Evolutionary conservation across 2,329 filamentous ascomycete genomes (phyloP), one percentile per base, ranked within the genome.

Genomic region (Neofusicoccum cordaticola): DNA sequence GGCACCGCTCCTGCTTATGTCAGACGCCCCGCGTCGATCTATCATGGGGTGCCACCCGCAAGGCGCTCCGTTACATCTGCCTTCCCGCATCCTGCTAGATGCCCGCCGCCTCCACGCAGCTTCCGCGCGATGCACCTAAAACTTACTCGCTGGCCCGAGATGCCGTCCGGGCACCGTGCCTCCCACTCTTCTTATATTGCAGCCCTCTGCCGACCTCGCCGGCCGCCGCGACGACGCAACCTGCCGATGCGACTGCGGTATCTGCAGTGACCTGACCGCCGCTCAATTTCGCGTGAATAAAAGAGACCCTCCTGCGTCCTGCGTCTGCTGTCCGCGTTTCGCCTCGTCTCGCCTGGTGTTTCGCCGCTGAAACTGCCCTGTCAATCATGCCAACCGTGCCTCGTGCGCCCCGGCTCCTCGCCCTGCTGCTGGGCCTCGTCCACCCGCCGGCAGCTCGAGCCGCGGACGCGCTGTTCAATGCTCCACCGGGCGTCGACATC

Each of bases 401-500:
- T 11, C 44, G 5, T 31, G 7, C 17, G 7, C 7, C 17, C 12
- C 12, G 8, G n/a, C 12, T 27, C 45, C 17, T 27, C 12, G 19
- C 19, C 45, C 9, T 50, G 12, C 47, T 50, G 8, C 47, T 50
- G 12, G 22, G 47, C 12, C 12, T 50, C 22, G 9, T 34, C 11
- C 47, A 50, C 17, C 17, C 19, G 27, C 45, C 7, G 9, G 19
- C 45, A 48, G 11, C 19, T 27, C 9, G 17, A 27, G 45, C 57
- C 35, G 47, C 60, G 3, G 45, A 63, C 31, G 60, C 60, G 12
- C 47, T 51, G 12, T 75, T 79, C 66, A 76, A 77, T 50, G 76
- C 76, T 52, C 76, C 77, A n/a, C 69, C 76, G 42, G 79, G 79
- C 5, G 79, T 82, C 12, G 77, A 81, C 56, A 76, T 80, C 39